These are phyloP conservation scores for Glycyrrhiza uralensis DNA, from an alignment of 306 rosid species.

Conservation along the genomic window DNA sequence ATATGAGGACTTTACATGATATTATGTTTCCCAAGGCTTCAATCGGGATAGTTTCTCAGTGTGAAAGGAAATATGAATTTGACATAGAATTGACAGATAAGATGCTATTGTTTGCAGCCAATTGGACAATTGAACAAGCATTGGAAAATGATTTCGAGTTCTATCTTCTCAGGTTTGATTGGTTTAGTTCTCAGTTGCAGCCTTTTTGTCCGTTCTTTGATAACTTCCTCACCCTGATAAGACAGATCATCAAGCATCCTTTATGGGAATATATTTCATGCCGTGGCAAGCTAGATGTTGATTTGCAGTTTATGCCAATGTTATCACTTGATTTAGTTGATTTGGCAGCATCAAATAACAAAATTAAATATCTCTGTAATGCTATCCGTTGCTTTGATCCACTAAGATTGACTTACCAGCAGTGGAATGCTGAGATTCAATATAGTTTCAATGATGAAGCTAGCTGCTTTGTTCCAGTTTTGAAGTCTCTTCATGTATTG, in stretches of 20 bases:
- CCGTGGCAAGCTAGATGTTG: conserved; percentile 32
- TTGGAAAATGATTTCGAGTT: conserved; percentile 57
- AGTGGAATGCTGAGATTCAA: conserved; percentile 47
- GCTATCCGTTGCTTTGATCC: conserved; percentile 54
- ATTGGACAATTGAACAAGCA: conserved; percentile 84
- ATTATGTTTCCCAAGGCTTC: conserved; percentile 50
- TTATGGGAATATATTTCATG: conserved; percentile 58
- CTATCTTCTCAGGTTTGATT: conserved; percentile 60
- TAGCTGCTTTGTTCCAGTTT: conserved; percentile 33
- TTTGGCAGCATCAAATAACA: conserved; percentile 36
- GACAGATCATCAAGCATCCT: conserved; percentile 55
- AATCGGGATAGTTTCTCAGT: neutral
- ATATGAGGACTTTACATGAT: conserved; percentile 36
- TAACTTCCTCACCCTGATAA: conserved; percentile 35
- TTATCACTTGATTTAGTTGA: conserved; percentile 54
- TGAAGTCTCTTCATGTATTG: conserved; percentile 51
- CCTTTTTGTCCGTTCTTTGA: conserved; percentile 55
- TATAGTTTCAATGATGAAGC: conserved; percentile 27
- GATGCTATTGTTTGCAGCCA: conserved; percentile 74
- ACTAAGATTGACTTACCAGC: conserved; percentile 56
- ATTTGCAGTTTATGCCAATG: conserved; percentile 50
- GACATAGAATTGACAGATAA: conserved; percentile 42
- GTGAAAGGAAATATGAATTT: conserved; percentile 24
- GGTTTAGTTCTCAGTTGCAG: conserved; percentile 56
- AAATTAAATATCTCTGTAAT: conserved; percentile 40